Evolutionary conservation across 1,284 basidiomycete species (phyloP).

Genomic region (Leccinum holopus): DNA sequence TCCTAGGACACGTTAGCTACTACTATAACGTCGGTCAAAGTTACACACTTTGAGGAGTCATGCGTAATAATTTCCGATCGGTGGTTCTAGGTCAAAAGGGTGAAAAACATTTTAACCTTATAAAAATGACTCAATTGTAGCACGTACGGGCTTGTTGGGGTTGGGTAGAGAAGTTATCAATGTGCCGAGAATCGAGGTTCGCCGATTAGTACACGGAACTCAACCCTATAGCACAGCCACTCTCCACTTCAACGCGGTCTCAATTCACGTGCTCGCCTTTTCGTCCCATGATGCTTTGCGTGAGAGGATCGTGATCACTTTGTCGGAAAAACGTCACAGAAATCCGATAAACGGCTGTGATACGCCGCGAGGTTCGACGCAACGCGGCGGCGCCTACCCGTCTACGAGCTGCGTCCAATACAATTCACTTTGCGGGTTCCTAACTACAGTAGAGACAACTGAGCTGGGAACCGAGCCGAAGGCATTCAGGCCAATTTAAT

Average conservation of each 20-base stretch:
- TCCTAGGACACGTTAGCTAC: not conserved
- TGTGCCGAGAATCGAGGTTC: not conserved
- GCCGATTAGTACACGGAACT: not conserved
- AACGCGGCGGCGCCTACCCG: not conserved
- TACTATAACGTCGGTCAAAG: too few species aligned
- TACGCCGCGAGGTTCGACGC: not conserved
- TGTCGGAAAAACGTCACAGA: not conserved
- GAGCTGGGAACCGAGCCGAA: not conserved
- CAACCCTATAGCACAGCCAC: not conserved
- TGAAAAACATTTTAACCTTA: not conserved
- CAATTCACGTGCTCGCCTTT: not conserved
- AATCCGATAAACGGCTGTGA: not conserved
- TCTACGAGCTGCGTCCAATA: not conserved
- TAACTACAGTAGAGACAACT: not conserved
- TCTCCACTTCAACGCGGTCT: not conserved
- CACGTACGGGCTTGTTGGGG: not conserved
- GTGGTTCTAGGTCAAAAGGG: not conserved
- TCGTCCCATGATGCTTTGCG: not conserved
- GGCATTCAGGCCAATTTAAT: not conserved
- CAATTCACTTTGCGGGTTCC: not conserved
- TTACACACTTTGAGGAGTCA: not conserved
- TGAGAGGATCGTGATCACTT: constrained; percentile 4
- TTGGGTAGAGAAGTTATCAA: not conserved
- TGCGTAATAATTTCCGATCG: not conserved
- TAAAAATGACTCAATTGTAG: not conserved